Percentiles rank a stretch among this genome's conserved stretches.
Conservation (phyloP, 805 yeast genomes). For the Tetrapisispora namnaoensis region DNA sequence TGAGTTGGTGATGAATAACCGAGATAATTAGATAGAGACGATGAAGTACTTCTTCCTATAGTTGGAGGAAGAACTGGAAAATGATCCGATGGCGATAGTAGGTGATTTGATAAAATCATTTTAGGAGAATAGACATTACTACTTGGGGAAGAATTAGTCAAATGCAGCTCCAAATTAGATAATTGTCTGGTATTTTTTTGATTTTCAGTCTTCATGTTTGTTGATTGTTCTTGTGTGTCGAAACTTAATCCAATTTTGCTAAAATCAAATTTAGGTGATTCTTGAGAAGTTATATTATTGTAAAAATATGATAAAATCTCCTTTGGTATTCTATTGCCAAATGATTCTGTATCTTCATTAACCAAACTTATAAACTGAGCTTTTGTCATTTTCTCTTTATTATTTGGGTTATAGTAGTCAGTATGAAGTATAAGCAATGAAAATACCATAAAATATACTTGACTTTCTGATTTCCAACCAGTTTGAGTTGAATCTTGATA, state of each 20-base stretch:
- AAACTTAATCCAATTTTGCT: constrained; percentile 1
- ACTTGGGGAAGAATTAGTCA: neutral
- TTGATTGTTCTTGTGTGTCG: neutral
- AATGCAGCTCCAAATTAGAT: neutral
- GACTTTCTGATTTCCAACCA: constrained; percentile 35
- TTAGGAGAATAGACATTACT: constrained; percentile 16
- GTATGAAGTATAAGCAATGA: constrained; percentile 66
- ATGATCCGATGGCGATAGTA: constrained; percentile 4
- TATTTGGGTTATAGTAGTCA: constrained; percentile 58
- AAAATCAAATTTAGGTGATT: constrained; percentile 34
- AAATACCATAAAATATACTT: constrained; percentile 53
- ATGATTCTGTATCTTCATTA: constrained; percentile 24
- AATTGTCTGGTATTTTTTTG: neutral
- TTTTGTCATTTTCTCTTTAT: constrained; percentile 57
- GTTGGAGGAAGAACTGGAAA: neutral
- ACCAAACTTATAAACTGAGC: constrained; percentile 48
- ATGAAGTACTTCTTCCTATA: constrained; percentile 13
- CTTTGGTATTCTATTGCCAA: constrained; percentile 26
- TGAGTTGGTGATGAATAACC: constrained; percentile 16
- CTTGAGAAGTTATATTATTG: constrained; percentile 55
- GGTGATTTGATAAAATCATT: constrained; percentile 8
- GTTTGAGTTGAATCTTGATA: constrained; percentile 4
- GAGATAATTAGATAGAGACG: constrained; percentile 8
- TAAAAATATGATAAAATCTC: constrained; percentile 48
- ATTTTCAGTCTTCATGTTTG: neutral